Evolutionary conservation across 345 rosid species (phyloP).

Genomic region (Eucalyptus marginata): DNA sequence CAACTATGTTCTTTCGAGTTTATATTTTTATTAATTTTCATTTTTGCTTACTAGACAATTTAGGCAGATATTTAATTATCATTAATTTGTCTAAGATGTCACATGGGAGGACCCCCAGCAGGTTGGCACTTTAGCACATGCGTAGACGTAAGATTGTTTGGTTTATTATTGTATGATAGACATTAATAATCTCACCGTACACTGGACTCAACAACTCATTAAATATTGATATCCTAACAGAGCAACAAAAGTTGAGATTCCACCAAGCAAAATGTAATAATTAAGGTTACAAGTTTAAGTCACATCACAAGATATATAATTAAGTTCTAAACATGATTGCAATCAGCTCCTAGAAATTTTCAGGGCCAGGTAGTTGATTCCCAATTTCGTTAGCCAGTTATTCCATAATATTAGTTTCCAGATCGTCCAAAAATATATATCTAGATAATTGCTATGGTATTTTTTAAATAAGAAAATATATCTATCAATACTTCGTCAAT

Average conservation of each 20-base stretch:
- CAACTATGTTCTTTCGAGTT: neutral
- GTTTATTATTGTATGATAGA: neutral
- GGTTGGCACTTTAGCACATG: neutral
- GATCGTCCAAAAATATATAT: neutral
- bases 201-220: neutral
- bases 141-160: neutral
- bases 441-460: too few species aligned
- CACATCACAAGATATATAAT: neutral
- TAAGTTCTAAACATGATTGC: neutral
- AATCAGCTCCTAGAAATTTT: neutral
- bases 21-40: neutral
- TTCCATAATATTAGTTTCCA: neutral
- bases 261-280: neutral
- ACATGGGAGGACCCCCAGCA: neutral
- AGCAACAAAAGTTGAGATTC: neutral
- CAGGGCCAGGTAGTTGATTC: neutral
- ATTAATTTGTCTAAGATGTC: neutral
- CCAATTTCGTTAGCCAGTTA: neutral
- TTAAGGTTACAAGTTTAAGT: neutral
- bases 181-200: neutral
- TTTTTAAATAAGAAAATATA: neutral
- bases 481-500: neutral
- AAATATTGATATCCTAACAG: neutral
- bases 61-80: neutral
- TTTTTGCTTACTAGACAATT: neutral